Percentiles rank a stretch among this genome's conserved stretches.
These are phyloP conservation scores for Diplodia mutila DNA, from an alignment of 2,329 filamentous ascomycete species.

Conservation along the genomic window DNA sequence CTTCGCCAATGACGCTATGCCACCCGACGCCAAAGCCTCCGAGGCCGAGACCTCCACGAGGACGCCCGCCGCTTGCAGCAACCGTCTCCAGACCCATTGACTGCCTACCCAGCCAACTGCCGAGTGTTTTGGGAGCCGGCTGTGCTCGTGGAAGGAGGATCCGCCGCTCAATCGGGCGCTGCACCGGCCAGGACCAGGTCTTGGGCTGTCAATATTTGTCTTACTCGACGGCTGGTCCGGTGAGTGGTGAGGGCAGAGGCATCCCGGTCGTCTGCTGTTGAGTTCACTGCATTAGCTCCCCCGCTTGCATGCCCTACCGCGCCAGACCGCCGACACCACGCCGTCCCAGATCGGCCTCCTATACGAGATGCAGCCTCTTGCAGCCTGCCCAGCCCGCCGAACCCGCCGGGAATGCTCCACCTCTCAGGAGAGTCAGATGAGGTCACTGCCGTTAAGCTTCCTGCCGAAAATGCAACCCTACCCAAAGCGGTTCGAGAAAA, in stretches of 20 bases:
- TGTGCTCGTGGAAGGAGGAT: background rate
- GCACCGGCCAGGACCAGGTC: background rate
- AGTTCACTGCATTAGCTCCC: conserved; percentile 7
- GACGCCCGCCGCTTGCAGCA: background rate
- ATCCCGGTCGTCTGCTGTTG: conserved; percentile 6
- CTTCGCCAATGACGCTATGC: conserved; percentile 6
- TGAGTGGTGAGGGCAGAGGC: conserved; percentile 3
- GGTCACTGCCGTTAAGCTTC: conserved; percentile 13
- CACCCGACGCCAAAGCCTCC: background rate
- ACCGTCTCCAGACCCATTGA: background rate
- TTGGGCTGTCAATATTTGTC: background rate
- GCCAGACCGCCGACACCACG: background rate
- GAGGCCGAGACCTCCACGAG: background rate
- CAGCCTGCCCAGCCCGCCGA: background rate
- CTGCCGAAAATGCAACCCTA: conserved; percentile 14
- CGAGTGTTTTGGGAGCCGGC: accelerated
- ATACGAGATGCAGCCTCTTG: conserved; percentile 2
- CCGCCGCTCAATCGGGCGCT: too few species aligned
- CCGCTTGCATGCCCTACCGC: conserved; percentile 3
- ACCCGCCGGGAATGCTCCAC: background rate
- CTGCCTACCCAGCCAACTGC: background rate
- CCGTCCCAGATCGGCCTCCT: background rate
- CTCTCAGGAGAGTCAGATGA: conserved; percentile 13
- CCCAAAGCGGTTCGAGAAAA: background rate
- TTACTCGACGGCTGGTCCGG: background rate